Evolutionary conservation across 2,329 filamentous ascomycete species (phyloP), one percentile per base, ranked within the genome.

Genomic region (Stachybotrys elegans): DNA sequence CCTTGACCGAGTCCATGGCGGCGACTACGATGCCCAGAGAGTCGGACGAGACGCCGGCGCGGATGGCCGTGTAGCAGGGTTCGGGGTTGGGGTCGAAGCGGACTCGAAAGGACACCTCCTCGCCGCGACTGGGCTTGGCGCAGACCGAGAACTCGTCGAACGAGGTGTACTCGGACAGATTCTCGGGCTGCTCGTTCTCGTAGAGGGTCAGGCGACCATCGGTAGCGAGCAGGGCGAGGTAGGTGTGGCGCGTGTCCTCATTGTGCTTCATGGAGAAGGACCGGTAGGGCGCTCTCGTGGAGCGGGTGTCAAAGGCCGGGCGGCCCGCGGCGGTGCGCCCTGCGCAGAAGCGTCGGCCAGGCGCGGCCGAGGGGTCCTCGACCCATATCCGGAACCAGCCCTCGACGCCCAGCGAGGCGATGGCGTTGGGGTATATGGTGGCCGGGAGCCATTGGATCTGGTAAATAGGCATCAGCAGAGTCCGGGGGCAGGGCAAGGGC

Each of bases 401-500:
- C 57, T 96, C 92, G 57, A 92, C 86, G 50, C 88, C 89, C 47
- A 96, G 86, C 43, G 87, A 95, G 45, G 85, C 91, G 54, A 97
- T 73, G 56, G 95, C 80, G 59, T 93, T 83, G 29, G 81, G 89
- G 53, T 93, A 93, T 47, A 93, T 83, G 50, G 88, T 92, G 0
- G 90, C 87, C 1, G 90, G 88, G 45, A 95, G 87, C 91, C 92
- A 97, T 74, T 93, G 88, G 43, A 95, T 83, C 88, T 92, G 58
- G n/a, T 40, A 38, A 9, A 37, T 14, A 25, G 11, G 45, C 55
- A 36, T 46, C 50, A 47, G 42, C 43, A 47, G 42, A 48, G 20
- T 8, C 12, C 11, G 21, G n/a, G 25, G 36, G 17, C 35, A 43
- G 22, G 22, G 22, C 38, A 45, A 13, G 43, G n/a, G n/a, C n/a